Base-by-base conservation (phyloP, 257 asterid genomes). In the Penstemon davidsonii region DNA sequence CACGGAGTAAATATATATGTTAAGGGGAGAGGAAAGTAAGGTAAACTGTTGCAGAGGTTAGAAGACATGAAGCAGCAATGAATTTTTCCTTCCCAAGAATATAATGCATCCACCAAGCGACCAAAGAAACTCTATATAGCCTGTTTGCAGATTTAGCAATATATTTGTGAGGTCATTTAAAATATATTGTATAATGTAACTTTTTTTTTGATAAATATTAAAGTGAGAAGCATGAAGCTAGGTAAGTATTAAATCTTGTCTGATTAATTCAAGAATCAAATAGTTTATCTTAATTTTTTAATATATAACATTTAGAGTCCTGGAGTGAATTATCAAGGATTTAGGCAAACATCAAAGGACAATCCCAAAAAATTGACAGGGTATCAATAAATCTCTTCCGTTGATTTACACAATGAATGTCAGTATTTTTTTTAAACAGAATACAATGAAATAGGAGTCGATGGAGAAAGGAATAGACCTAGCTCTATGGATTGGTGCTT, bases 1-100 rank as follows among this genome's bases (percentile, higher is more conserved):
- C 83, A 36, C 89, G 89, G 92, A 12, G 60, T 83, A 86, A 43
- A 80, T n/a, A 87, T 87, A 86, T 69, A 86, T 72, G 67, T 83
- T 86, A 8, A 8, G 83, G 83, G 19, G 92, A 74, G 65, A 83
- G 79, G 8, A 87, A 83, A 68, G 85, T 81, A 19, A 86, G 83
- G 74, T 78, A 81, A 67, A 68, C 64, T 13, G 89, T 81, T 25
- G 70, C 57, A 1, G 89, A 82, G 8, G 84, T 86, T 38, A 86
- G 80, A 11, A 83, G 86, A 62, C 92, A 80, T 10, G 88, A 82
- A 80, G 78, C 5, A 79, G 60, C 46, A 84, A 82, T 49, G 82
- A 60, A 72, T 79, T 73, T 78, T 84, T 84, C 55, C 85, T 74
- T 71, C 89, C 89, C 47, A 84, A 52, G 68, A 60, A 73, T 46